phyloP scores from a whole-genome alignment of 306 rosid species.

The Medicago lupulina region DNA sequence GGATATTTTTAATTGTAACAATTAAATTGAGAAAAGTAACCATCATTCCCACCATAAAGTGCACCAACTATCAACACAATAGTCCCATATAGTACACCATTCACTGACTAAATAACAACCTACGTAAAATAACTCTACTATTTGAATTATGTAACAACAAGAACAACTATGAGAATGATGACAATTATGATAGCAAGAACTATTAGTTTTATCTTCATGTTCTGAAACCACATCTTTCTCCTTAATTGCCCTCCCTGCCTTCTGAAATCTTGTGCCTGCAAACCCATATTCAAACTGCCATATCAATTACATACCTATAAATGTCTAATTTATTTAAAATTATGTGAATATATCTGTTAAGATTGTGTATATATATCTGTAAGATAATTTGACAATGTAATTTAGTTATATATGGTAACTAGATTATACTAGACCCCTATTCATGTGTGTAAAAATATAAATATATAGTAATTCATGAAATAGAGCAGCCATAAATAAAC shows the following conservation, averaged over 20 bases:
- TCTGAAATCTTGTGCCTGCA: slow-evolving; percentile 79
- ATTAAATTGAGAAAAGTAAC: too few relatives aligned
- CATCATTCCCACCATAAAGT: background rate
- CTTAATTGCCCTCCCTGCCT: slow-evolving; percentile 64
- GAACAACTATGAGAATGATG: slow-evolving; percentile 75
- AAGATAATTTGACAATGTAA: too few relatives aligned
- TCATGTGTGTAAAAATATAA: too few relatives aligned
- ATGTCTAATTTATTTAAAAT: too few relatives aligned
- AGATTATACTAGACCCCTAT: too few relatives aligned
- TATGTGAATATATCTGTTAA: too few relatives aligned
- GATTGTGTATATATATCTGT: too few relatives aligned
- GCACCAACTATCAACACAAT: background rate
- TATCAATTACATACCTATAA: background rate
- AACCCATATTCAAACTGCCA: slow-evolving; percentile 23
- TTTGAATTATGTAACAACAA: background rate
- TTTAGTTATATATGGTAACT: too few relatives aligned
- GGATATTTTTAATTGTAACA: too few relatives aligned
- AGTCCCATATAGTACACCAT: background rate
- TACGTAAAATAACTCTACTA: background rate
- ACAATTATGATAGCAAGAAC: slow-evolving; percentile 68
- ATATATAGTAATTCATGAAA: too few relatives aligned
- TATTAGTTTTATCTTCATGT: slow-evolving; percentile 88
- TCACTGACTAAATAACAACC: background rate
- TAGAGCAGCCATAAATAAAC: too few relatives aligned
- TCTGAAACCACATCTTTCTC: slow-evolving; percentile 88